Conservation (phyloP, 2,329 filamentous ascomycete species). For the Clonostachys rhizophaga region DNA sequence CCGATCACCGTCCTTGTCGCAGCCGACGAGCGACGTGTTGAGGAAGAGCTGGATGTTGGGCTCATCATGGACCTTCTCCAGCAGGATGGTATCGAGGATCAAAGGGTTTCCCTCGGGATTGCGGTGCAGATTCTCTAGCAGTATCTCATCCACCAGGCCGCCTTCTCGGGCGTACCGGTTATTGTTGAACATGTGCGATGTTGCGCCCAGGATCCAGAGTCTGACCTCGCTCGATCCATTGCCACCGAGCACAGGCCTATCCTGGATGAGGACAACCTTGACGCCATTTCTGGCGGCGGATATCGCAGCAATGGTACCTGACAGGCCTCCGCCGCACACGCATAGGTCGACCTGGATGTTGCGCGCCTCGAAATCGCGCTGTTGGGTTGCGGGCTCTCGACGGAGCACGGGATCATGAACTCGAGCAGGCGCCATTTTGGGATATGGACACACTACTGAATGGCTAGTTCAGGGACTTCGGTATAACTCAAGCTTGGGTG, state of each 20-base stretch:
- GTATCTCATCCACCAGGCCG: slow-evolving; percentile 14
- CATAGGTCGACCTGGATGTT: slow-evolving; percentile 16
- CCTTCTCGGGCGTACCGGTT: slow-evolving; percentile 15
- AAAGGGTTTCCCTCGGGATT: slow-evolving; percentile 16
- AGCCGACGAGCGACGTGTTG: slow-evolving; percentile 12
- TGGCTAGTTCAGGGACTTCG: too few species aligned
- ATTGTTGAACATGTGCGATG: slow-evolving; percentile 19
- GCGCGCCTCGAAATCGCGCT: slow-evolving; percentile 8
- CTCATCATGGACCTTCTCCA: slow-evolving; percentile 14
- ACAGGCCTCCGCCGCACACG: slow-evolving; percentile 14
- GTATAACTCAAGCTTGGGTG: too few species aligned
- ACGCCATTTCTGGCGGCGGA: slow-evolving; percentile 12
- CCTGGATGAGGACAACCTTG: slow-evolving; percentile 11
- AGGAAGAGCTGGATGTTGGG: slow-evolving; percentile 13
- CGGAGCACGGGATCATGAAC: slow-evolving; percentile 9
- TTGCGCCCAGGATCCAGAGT: slow-evolving; percentile 14
- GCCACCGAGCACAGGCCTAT: slow-evolving; percentile 13
- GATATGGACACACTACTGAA: too few species aligned
- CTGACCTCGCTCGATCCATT: slow-evolving; percentile 15
- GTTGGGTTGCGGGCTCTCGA: slow-evolving; percentile 8
- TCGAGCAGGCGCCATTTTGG: slow-evolving; percentile 10
- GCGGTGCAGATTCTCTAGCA: slow-evolving; percentile 13
- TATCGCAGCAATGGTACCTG: slow-evolving; percentile 13
- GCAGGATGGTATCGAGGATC: slow-evolving; percentile 13
- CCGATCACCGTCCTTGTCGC: slow-evolving; percentile 11